A percentile compares a stretch with the other conserved stretches of the same genome.
phyloP scores from a whole-genome alignment of 305 asterid species.

The Andrographis paniculata region DNA sequence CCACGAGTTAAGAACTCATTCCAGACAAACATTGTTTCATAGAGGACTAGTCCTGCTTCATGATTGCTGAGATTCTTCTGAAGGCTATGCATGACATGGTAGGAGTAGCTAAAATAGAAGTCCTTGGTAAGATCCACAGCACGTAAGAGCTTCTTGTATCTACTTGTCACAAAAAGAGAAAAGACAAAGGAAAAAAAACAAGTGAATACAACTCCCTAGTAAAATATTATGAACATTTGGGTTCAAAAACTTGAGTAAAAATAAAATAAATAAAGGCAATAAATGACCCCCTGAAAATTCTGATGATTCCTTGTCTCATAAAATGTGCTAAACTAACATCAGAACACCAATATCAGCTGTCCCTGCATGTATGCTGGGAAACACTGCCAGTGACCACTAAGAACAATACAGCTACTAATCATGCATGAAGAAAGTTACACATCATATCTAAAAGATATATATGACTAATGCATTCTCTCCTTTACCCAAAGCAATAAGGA shows the following conservation, averaged over 20 bases:
- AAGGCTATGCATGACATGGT: constrained; percentile 81
- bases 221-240: constrained; percentile 9
- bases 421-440: constrained; percentile 20
- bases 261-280: constrained; percentile 25
- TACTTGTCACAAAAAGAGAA: constrained; percentile 36
- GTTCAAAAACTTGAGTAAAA: constrained; percentile 3
- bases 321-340: constrained; percentile 65
- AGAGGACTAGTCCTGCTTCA: constrained; percentile 44
- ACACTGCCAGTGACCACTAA: constrained; percentile 43
- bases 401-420: constrained; percentile 32
- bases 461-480: constrained; percentile 10
- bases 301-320: constrained; percentile 55
- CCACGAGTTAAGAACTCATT: constrained; percentile 86
- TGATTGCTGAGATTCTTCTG: constrained; percentile 72
- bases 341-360: constrained; percentile 48
- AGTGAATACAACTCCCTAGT: constrained; percentile 28
- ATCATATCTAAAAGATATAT: constrained; percentile 18
- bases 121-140: constrained; percentile 88
- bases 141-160: constrained; percentile 96
- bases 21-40: constrained; percentile 96
- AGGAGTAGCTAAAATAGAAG: constrained; percentile 96
- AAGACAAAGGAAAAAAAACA: constrained; percentile 32
- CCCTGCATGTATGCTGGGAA: constrained; percentile 61
- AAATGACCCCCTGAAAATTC: constrained; percentile 38
- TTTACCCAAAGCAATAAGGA: constrained; percentile 15